Conservation (phyloP, 345 rosid genomes). For the Fremontodendron californicum region DNA sequence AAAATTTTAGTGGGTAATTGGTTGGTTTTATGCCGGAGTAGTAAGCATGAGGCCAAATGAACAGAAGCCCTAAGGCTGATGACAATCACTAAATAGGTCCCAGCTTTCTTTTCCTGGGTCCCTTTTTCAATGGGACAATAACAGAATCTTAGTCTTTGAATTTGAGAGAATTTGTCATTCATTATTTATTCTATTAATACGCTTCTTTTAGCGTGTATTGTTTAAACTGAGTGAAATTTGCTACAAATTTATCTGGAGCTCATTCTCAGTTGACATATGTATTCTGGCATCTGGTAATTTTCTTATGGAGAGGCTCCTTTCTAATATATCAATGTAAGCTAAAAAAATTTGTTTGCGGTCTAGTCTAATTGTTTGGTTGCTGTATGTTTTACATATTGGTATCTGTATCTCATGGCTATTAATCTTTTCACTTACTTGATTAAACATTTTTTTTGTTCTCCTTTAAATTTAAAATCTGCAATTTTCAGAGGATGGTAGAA, state of each 20-base stretch:
- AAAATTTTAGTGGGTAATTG: background rate
- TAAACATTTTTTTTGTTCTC: background rate
- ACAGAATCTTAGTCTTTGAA: background rate
- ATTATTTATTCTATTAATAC: background rate
- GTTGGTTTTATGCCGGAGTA: background rate
- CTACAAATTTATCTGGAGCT: background rate
- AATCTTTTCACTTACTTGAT: background rate
- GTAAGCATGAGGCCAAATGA: background rate
- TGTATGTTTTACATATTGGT: background rate
- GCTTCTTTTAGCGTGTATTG: background rate
- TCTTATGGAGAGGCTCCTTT: background rate
- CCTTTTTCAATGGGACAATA: background rate
- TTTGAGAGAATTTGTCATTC: background rate
- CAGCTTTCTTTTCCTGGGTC: background rate
- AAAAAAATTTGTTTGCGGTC: background rate
- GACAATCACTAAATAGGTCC: background rate
- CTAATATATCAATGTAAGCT: background rate
- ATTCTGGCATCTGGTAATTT: background rate
- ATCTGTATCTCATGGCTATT: background rate
- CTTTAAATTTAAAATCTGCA: background rate
- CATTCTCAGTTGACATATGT: background rate
- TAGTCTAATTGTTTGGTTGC: constrained; percentile 2
- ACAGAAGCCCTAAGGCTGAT: background rate
- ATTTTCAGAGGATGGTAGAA: constrained; percentile 78
- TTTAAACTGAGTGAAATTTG: background rate